Base-by-base conservation (phyloP, 169 alveolate genomes). In the Miamiensis avidus region DNA sequence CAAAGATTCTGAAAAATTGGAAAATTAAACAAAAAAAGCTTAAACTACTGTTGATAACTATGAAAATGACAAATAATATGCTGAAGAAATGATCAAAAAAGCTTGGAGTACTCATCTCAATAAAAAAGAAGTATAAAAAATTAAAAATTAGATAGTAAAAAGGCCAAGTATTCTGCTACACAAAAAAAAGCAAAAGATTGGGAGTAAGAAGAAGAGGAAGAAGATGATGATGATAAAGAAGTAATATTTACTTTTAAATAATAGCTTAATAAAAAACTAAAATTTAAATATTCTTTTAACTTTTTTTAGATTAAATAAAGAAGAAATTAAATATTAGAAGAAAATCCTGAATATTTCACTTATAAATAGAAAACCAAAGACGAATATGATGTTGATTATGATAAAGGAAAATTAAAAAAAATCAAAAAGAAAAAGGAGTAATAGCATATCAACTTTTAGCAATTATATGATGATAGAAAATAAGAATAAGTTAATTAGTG, bases 321-420 rank as follows among this genome's bases (percentile, higher is more conserved):
- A 49, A 49, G 20, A 49, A 49, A 49, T 49, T 11, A 49, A 49
- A 49, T 49, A 11, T 49, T 11, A 4, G 20, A 49, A 11, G 4
- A 49, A 49, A 49, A 49, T 49, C 4, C 4, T 11, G 69, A 49
- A 11, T 11, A 11, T 49, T 49, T 49, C 26, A 20, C 4, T 11
- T 49, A 49, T 20, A 49, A 4, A 49, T 49, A 49, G 69, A 20
- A 4, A 4, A 49, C 69, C 20, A 77, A 77, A 34, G 82, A 77
- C 64, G 82, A 77, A 33, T 77, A 77, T 34, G 82, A 77, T 77
- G 72, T 77, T 30, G 82, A 77, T 32, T 77, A 77, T 30, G 82
- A 77, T 77, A 77, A 77, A 69, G 82, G 82, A 27, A 77, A 77
- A 77, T 33, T 77, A 28, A 77, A 77, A 33, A 77, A 77, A 33